A percentile compares a stretch with the other conserved stretches of the same genome.
Evolutionary conservation across 129 eudicot species (phyloP).

Genomic region (Scalesia atractyloides): DNA sequence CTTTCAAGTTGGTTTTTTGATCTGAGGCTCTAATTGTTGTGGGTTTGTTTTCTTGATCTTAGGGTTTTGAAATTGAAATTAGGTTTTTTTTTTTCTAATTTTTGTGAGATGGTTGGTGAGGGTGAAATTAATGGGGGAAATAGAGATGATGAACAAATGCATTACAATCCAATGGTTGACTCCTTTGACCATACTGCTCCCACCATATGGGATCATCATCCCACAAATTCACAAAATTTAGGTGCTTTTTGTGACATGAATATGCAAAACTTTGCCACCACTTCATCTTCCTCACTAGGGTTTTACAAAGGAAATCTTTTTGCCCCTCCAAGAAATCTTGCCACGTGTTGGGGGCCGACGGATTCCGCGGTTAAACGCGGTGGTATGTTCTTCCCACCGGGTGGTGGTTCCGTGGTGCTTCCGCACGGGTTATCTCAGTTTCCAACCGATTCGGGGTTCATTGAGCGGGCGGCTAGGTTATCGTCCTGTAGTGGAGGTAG

Average conservation of each 20-base stretch:
- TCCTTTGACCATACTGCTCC: constrained; percentile 24
- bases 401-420: constrained; percentile 45
- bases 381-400: constrained; percentile 42
- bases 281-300: constrained; percentile 48
- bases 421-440: constrained; percentile 63
- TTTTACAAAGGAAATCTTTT: constrained; percentile 36
- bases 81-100: constrained; percentile 12
- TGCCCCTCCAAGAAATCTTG: constrained; percentile 31
- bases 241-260: constrained; percentile 52
- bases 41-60: constrained; percentile 18
- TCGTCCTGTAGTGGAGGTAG: constrained; percentile 78
- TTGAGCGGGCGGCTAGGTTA: constrained; percentile 73
- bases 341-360: constrained; percentile 46
- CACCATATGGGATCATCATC: constrained; percentile 61
- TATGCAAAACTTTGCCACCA: constrained; percentile 49
- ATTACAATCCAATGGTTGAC: constrained; percentile 46
- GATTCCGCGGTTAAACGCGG: constrained; percentile 51
- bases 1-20: neutral
- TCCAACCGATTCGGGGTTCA: constrained; percentile 78
- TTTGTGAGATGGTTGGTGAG: constrained; percentile 9
- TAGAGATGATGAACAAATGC: constrained; percentile 49
- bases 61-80: constrained; percentile 31
- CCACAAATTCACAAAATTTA: constrained; percentile 47
- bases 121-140: constrained; percentile 44
- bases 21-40: constrained; percentile 20